Base-by-base conservation (phyloP, 371 early-diverging fungal species). In the Sporodiniella umbellata region DNA sequence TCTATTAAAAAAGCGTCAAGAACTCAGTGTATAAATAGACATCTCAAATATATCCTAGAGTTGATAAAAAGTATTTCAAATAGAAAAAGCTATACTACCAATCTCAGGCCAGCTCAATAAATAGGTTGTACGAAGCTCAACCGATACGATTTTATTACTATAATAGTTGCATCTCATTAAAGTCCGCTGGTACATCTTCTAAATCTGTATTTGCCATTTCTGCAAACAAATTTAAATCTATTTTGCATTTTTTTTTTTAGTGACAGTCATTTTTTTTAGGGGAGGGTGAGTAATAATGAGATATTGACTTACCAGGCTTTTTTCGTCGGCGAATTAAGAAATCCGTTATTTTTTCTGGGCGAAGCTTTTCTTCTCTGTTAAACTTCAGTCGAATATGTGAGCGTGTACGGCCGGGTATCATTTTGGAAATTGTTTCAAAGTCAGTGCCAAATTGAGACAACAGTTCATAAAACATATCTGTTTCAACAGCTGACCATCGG, bases 371-470 rank as follows among this genome's bases (percentile, higher is more conserved):
- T 54, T 90, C 91, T 10, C 70, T 60, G 48, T 79, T 84, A 55
- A 78, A 88, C 58, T 90, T 90, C 30, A 64, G 52, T 51, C 86
- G 81, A 39, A 90, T 58, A 19, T 86, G 87, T 1, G 58, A 54
- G 12, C 89, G 70, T 7, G 78, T 77, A 44, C 84, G 60, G 8
- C 60, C 68, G 4, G 80, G 81, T 49, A 90, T 79, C 49, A 86
- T 51, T 22, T 68, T 65, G 4, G 74, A 64, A 22, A 88, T 83
- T 64, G 85, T 81, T 14, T 78, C 75, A 50, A 90, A 88, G 58
- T 90, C 87, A 8, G 89, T 86, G 1, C 91, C 91, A 78, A 85
- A 90, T 48, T 80, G 83, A 19, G 84, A 64, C 8, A 88, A 46
- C 51, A 78, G 78, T 51, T 83, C 68, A 48, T 83, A 88, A 46